phyloP scores from a whole-genome alignment of 192 early-diverging fungal genomes.

The Umbelopsis sp. region DNA sequence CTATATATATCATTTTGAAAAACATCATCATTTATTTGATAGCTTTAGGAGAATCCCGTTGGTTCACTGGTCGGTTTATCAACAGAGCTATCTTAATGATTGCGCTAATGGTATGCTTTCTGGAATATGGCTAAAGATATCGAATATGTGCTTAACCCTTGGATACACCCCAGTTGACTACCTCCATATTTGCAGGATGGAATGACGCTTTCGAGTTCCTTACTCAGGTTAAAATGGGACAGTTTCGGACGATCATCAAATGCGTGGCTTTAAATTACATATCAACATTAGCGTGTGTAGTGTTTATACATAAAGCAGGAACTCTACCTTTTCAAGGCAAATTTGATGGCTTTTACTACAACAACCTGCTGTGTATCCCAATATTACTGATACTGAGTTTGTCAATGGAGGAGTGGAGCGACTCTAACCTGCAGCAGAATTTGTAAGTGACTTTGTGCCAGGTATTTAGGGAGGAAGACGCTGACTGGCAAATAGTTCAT shows the following conservation, averaged over 20 bases:
- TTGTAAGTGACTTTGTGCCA: slow-evolving; percentile 44
- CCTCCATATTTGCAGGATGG: slow-evolving; percentile 85
- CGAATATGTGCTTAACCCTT: background rate
- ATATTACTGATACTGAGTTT: slow-evolving; percentile 68
- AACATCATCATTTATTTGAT: slow-evolving; percentile 96
- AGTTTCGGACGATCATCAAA: slow-evolving; percentile 53
- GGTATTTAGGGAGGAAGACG: background rate
- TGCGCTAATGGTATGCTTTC: slow-evolving; percentile 63
- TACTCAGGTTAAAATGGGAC: slow-evolving; percentile 34
- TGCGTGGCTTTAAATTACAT: slow-evolving; percentile 94
- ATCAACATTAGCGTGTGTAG: slow-evolving; percentile 82
- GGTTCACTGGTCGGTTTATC: slow-evolving; percentile 80
- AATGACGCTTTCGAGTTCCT: slow-evolving; percentile 51
- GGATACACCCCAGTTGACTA: slow-evolving; percentile 61
- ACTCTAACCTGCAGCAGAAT: slow-evolving; percentile 56
- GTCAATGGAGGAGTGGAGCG: slow-evolving; percentile 67
- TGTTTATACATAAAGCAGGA: slow-evolving; percentile 88
- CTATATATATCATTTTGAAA: slow-evolving; percentile 96
- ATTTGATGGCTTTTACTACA: slow-evolving; percentile 97
- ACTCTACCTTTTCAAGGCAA: slow-evolving; percentile 89
- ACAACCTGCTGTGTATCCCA: slow-evolving; percentile 89
- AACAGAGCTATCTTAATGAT: slow-evolving; percentile 80
- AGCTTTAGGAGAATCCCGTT: slow-evolving; percentile 86
- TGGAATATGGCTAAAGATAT: too few relatives aligned
- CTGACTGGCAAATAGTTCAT: slow-evolving; percentile 30